These are phyloP conservation scores for Nematocida ironsii DNA, from an alignment of 371 early-diverging fungal genomes.

Conservation along the genomic window DNA sequence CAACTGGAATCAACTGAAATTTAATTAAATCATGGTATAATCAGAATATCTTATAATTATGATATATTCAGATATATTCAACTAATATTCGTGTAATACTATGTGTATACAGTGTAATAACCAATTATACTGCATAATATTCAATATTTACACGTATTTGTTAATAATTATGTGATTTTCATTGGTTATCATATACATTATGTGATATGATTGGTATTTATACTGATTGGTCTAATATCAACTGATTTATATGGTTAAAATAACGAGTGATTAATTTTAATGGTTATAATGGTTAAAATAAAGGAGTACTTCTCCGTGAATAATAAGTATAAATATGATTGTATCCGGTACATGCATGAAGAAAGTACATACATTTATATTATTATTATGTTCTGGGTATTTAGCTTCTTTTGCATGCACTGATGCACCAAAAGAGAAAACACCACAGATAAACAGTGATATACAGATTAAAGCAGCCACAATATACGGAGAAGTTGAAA, in stretches of 20 bases:
- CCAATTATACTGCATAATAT: too few relatives aligned
- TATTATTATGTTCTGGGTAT: constrained; percentile 4
- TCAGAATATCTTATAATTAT: too few relatives aligned
- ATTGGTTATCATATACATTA: too few relatives aligned
- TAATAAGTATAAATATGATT: neutral
- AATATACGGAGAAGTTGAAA: neutral
- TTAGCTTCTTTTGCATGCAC: neutral
- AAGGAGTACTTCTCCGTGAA: neutral
- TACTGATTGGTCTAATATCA: neutral
- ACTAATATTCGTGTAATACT: too few relatives aligned
- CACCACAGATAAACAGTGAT: neutral
- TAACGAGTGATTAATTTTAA: neutral
- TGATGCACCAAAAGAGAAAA: neutral
- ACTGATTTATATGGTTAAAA: neutral
- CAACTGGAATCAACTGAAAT: too few relatives aligned
- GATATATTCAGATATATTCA: too few relatives aligned
- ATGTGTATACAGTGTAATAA: too few relatives aligned
- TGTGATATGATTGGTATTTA: neutral
- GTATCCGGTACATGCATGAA: neutral
- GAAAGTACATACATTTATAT: neutral
- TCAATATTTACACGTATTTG: too few relatives aligned
- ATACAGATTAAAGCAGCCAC: neutral
- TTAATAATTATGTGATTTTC: too few relatives aligned
- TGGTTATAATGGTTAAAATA: neutral
- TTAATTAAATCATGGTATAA: too few relatives aligned